Conservation (phyloP, 495 filamentous ascomycete species). For the Corynascus novoguineensis region DNA sequence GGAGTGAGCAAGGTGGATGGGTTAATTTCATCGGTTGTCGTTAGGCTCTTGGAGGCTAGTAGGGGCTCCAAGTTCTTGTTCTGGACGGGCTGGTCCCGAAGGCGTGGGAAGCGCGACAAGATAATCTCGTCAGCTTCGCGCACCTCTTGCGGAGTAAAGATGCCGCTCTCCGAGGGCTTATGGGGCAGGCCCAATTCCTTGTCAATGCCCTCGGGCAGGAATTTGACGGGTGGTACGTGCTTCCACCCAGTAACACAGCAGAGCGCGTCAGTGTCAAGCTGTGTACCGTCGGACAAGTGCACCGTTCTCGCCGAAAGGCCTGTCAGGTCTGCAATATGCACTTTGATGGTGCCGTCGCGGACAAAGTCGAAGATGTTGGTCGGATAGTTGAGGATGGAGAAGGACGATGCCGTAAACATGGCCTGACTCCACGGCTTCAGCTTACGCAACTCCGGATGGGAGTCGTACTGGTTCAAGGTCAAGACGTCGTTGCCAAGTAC, state of each 20-base stretch:
- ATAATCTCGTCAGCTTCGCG: conserved; percentile 60
- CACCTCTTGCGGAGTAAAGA: conserved; percentile 29
- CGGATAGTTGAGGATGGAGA: conserved; percentile 66
- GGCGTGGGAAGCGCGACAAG: conserved; percentile 57
- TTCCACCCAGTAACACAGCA: conserved; percentile 68
- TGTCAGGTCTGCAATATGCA: conserved; percentile 59
- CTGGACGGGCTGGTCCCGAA: conserved; percentile 43
- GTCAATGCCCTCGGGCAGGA: conserved; percentile 53
- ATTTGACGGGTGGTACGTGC: conserved; percentile 56
- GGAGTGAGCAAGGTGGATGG: conserved; percentile 37
- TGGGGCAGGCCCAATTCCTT: conserved; percentile 43
- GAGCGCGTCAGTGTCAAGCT: conserved; percentile 56
- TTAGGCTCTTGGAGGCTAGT: conserved; percentile 34
- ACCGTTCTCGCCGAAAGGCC: conserved; percentile 45
- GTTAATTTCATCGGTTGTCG: conserved; percentile 29
- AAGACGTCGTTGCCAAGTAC: conserved; percentile 57
- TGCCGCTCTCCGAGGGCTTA: conserved; percentile 12
- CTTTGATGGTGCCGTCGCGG: conserved; percentile 50
- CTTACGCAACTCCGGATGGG: conserved; percentile 58
- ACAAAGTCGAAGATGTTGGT: conserved; percentile 61
- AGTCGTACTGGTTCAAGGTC: conserved; percentile 51
- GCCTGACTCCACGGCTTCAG: conserved; percentile 58
- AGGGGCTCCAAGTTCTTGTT: conserved; percentile 43
- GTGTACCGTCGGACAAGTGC: conserved; percentile 51
- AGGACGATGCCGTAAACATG: conserved; percentile 58